phyloP scores from a whole-genome alignment of 352 stramenopile species.

The Globisporangium mamillatum region DNA sequence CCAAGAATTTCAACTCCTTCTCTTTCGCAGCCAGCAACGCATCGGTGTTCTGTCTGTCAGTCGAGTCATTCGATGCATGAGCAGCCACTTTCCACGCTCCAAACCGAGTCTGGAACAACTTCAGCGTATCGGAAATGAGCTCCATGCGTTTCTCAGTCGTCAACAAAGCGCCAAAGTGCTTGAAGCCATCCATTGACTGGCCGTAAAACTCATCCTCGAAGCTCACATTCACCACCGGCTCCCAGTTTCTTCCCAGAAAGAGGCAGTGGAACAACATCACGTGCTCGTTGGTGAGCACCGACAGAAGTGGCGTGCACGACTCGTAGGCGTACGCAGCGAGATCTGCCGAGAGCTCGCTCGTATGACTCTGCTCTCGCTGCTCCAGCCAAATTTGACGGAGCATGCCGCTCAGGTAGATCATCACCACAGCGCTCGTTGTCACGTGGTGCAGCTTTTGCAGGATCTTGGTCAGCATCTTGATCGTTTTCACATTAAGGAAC shows the following conservation, averaged over 20 bases:
- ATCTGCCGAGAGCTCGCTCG: conserved; percentile 26
- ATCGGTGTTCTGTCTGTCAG: conserved; percentile 17
- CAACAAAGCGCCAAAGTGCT: conserved; percentile 39
- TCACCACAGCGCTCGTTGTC: conserved; percentile 55
- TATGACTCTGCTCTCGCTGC: background rate
- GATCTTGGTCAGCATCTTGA: conserved; percentile 76
- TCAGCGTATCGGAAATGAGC: conserved; percentile 41
- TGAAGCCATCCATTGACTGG: conserved; percentile 30
- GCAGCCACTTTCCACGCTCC: conserved; percentile 29
- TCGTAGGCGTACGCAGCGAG: conserved; percentile 70
- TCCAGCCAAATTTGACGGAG: conserved; percentile 46
- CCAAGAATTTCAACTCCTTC: conserved; percentile 37
- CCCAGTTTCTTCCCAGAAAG: conserved; percentile 36
- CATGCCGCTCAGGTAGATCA: conserved; percentile 60
- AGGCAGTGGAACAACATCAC: conserved; percentile 53
- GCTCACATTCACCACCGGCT: background rate
- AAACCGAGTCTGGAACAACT: conserved; percentile 43
- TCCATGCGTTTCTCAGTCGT: conserved; percentile 47
- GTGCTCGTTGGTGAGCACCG: conserved; percentile 63
- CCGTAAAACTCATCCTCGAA: conserved; percentile 54
- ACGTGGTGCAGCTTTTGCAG: conserved; percentile 65
- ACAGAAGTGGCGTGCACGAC: conserved; percentile 58
- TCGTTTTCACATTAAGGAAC: conserved; percentile 51
- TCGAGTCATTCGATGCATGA: conserved; percentile 1
- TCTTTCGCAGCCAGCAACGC: conserved; percentile 11